Percentiles rank a stretch among this genome's conserved stretches.
Conservation (phyloP, 768 basidiomycete species). For the Coprinopsis cinerea region DNA sequence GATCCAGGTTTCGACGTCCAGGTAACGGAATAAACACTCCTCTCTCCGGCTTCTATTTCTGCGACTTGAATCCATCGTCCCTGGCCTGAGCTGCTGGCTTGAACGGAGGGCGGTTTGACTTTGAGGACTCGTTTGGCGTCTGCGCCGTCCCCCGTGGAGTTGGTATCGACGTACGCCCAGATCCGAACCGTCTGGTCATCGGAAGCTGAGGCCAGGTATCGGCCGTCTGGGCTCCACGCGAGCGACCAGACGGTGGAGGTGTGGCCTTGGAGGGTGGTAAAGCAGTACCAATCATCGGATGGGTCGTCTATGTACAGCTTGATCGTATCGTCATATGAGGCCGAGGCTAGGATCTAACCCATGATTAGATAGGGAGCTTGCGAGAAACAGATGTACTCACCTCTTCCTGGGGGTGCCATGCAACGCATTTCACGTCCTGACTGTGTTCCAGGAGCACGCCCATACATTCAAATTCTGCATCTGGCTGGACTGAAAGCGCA, state of each 20-base stretch:
- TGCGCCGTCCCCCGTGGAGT: background rate
- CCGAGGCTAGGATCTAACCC: conserved; percentile 86
- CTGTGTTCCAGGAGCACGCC: conserved; percentile 94
- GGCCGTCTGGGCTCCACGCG: conserved; percentile 71
- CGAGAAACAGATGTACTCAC: conserved; percentile 32
- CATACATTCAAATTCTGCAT: conserved; percentile 91
- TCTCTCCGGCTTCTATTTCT: conserved; percentile 43
- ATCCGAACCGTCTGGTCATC: conserved; percentile 82
- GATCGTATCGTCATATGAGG: conserved; percentile 95
- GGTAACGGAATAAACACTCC: conserved; percentile 75
- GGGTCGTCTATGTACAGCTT: conserved; percentile 92
- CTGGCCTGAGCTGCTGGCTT: conserved; percentile 36
- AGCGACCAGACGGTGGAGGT: conserved; percentile 89
- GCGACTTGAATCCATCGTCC: conserved; percentile 11
- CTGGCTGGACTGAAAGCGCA: conserved; percentile 64
- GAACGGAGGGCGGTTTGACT: conserved; percentile 57
- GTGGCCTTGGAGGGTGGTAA: conserved; percentile 77
- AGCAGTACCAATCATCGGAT: conserved; percentile 89
- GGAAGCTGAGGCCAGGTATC: conserved; percentile 81
- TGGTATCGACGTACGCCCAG: conserved; percentile 41
- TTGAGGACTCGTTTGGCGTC: conserved; percentile 43
- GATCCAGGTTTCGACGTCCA: conserved; percentile 42
- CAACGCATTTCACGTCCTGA: conserved; percentile 93
- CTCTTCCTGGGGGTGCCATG: conserved; percentile 96
- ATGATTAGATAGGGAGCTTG: conserved; percentile 14